Conservation (phyloP, 331 rosid genomes). For the Malus hybrid region DNA sequence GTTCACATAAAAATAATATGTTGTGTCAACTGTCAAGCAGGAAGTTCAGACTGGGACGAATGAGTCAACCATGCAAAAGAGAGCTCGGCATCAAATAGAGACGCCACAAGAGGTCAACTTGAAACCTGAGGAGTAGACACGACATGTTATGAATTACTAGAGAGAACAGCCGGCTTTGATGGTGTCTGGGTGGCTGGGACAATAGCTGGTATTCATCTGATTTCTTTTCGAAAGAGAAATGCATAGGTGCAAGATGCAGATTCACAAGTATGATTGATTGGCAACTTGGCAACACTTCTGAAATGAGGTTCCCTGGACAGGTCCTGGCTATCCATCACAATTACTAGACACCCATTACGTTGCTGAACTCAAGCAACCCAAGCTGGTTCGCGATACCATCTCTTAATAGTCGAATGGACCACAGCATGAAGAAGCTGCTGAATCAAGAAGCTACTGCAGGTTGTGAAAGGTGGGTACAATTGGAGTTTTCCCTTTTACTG, state of each 20-base stretch:
- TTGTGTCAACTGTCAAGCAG: conserved; percentile 3
- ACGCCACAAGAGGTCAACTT: neutral
- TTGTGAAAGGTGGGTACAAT: neutral
- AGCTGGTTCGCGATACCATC: neutral
- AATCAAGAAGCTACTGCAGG: neutral
- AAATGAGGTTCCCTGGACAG: neutral
- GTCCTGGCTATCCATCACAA: neutral
- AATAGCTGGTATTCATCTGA: neutral
- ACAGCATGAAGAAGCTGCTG: neutral
- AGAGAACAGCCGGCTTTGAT: neutral
- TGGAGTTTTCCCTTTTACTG: neutral
- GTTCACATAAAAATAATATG: neutral
- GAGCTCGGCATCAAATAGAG: conserved; percentile 6
- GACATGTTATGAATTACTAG: neutral
- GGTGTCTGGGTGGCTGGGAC: neutral
- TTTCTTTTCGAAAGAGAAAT: neutral
- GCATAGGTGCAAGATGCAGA: neutral
- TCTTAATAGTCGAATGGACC: neutral
- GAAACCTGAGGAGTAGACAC: conserved; percentile 6
- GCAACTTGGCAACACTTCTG: neutral
- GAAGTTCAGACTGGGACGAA: neutral
- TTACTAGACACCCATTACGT: neutral
- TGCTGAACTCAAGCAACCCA: neutral
- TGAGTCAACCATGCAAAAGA: neutral
- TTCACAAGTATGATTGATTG: neutral